Evolutionary conservation across 129 eudicot species (phyloP), one percentile per base, ranked within the genome.

Genomic region (Tanacetum coccineum): DNA sequence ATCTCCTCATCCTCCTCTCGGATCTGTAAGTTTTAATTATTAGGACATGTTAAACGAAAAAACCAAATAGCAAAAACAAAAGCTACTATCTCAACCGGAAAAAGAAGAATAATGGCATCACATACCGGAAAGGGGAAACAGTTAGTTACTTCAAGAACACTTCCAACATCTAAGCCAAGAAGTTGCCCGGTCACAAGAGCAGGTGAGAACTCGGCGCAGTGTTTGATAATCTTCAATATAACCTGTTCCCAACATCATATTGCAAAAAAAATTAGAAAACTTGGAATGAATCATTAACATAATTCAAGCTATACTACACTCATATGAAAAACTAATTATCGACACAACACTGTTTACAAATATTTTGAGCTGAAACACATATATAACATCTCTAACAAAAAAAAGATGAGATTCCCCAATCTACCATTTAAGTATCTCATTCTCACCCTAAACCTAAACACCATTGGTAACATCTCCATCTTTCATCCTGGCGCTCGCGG

Each of bases 141-240:
- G 78, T 94, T 94, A 28, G 99, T 94, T 58, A 94, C 99, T 83
- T 94, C 99, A 52, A 94, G 97, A 74, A 94, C 99, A 83, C 95
- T 89, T 64, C 99, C 99, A 71, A 94, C 99, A 79, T 94, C 99
- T 71, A 94, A 74, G 7, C 97, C 99, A 45, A 94, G 97, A 66
- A 94, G 93, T 53, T 94, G 99, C 28, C 99, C 99, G 3, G 97
- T 94, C 58, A 94, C 97, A 47, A 89, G 79, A 63, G 95, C 81
- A 4, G 96, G 93, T 51, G 96, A 87, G 70, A 89, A 89, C 76
- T 94, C 99, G 28, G 88, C 81, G 88, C 99, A 94, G 73, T 89
- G 99, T 68, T 94, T 94, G 65, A 94, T 94, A 48, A 94, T 89
- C 85, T 94, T 94, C 73, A 94, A 49, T 73, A 94, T 78, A 74